phyloP scores from a whole-genome alignment of 805 yeast genomes.

The Myxozyma geophila region DNA sequence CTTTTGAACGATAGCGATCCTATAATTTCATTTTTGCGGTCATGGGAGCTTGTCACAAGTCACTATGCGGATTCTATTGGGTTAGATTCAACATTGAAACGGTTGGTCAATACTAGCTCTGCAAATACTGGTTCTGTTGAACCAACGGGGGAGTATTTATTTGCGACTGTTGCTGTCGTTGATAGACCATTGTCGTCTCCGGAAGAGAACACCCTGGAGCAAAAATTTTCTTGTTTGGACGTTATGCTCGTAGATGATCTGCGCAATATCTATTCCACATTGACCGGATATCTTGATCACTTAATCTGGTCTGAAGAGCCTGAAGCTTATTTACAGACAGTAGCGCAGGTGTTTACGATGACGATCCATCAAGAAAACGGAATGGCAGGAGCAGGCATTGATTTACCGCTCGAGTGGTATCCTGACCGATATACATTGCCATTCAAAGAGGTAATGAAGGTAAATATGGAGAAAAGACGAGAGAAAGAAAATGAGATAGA shows the following conservation, averaged over 20 bases:
- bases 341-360: conserved; percentile 32
- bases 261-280: conserved; percentile 1
- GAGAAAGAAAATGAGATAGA: neutral
- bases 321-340: conserved; percentile 26
- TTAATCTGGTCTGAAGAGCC: conserved; percentile 34
- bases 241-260: conserved; percentile 30
- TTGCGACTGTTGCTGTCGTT: conserved; percentile 7
- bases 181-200: conserved; percentile 2
- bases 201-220: neutral
- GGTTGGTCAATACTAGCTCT: conserved; percentile 1
- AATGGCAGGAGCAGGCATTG: conserved; percentile 36
- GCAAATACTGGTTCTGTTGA: neutral
- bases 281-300: conserved; percentile 32
- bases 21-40: conserved; percentile 7
- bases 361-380: conserved; percentile 27
- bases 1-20: conserved; percentile 12
- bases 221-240: conserved; percentile 23
- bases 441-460: conserved; percentile 25
- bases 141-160: conserved; percentile 8
- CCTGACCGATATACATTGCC: conserved; percentile 38
- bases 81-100: neutral
- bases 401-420: conserved; percentile 38
- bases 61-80: conserved; percentile 11
- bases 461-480: neutral
- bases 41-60: conserved; percentile 15